phyloP scores from a whole-genome alignment of 208 protist genomes.

The Acanthamoeba triangularis region DNA sequence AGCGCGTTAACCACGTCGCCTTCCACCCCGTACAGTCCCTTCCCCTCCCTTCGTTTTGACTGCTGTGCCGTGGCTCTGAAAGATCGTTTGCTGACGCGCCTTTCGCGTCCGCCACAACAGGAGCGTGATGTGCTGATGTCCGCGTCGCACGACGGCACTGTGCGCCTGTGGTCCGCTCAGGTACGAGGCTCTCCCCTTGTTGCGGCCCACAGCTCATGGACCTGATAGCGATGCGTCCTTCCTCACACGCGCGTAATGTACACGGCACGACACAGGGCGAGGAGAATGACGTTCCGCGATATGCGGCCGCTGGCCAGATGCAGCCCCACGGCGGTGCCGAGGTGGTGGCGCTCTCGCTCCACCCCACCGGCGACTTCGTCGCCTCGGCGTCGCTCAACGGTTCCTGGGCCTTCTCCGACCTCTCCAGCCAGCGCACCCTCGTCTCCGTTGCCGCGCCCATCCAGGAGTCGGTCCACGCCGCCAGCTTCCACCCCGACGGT shows the following conservation, averaged over 20 bases:
- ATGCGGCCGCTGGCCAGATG: background rate
- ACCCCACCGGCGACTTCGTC: conserved; percentile 89
- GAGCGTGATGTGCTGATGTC: conserved; percentile 81
- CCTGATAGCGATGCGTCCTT: background rate
- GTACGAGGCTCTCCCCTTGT: background rate
- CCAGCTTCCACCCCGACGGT: conserved; percentile 37
- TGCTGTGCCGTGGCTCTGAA: no score
- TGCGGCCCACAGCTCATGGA: background rate
- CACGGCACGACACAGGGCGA: background rate
- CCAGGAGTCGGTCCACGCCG: background rate
- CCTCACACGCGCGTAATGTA: background rate
- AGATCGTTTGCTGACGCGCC: background rate
- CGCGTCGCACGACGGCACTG: conserved; percentile 82
- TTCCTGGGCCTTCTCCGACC: conserved; percentile 90
- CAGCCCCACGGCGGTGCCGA: background rate
- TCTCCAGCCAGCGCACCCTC: conserved; percentile 73
- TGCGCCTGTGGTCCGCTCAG: conserved; percentile 83
- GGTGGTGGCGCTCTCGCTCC: conserved; percentile 87
- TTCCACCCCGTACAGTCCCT: conserved; percentile 85
- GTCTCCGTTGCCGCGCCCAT: background rate
- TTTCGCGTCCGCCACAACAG: background rate
- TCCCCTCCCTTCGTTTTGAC: background rate
- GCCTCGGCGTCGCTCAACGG: conserved; percentile 85
- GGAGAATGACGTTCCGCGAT: background rate
- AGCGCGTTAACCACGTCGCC: conserved; percentile 80